phyloP scores from a whole-genome alignment of 768 basidiomycete genomes.

The Rhizopogon roseolus region DNA sequence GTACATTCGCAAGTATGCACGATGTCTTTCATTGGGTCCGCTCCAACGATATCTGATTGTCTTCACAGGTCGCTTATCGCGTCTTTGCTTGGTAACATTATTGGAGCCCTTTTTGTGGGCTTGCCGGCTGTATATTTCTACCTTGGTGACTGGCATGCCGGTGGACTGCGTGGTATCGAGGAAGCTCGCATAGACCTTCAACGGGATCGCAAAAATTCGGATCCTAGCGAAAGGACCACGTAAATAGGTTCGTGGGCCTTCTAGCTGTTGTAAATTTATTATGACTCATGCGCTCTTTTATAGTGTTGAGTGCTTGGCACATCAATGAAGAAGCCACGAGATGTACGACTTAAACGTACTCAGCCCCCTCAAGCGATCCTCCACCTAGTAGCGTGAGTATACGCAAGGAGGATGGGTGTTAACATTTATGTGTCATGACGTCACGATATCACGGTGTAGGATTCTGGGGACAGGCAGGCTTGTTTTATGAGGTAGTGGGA shows the following conservation, averaged over 20 bases:
- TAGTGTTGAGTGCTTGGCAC: not conserved
- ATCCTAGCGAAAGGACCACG: not conserved
- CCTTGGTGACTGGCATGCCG: conserved; percentile 43
- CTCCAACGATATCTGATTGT: not conserved
- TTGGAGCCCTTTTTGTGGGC: conserved; percentile 61
- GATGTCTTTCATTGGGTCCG: not conserved
- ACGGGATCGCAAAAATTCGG: conserved; percentile 5
- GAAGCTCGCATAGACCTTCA: conserved; percentile 15
- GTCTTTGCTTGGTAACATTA: conserved; percentile 58
- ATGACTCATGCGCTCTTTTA: not conserved
- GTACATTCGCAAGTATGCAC: conserved; percentile 63
- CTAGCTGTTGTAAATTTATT: not conserved
- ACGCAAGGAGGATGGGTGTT: not conserved
- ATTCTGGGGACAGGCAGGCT: not conserved
- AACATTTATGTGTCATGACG: not conserved
- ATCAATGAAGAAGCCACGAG: not conserved
- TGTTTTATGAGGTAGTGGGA: too few species aligned
- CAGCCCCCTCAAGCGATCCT: not conserved
- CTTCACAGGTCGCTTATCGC: conserved; percentile 55
- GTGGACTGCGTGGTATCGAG: conserved; percentile 37
- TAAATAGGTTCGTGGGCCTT: not conserved
- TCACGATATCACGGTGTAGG: not conserved
- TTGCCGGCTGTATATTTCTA: conserved; percentile 64
- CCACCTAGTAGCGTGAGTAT: too few species aligned
- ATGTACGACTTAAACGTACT: not conserved